Evolutionary conservation across 177 flowering plant species (phyloP).

Genomic region (Telopea speciosissima): DNA sequence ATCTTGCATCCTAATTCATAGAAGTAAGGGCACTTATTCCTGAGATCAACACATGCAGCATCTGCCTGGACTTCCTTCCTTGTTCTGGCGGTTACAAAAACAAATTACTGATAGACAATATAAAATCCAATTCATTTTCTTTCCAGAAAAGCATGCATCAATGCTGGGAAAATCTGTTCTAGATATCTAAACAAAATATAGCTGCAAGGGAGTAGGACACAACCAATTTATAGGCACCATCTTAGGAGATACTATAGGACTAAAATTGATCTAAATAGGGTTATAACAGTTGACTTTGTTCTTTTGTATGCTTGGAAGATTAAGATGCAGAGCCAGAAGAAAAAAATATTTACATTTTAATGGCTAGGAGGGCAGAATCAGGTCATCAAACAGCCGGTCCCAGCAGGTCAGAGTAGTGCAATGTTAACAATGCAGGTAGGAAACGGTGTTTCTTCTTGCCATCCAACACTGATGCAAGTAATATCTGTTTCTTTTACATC

Average conservation of each 20-base stretch:
- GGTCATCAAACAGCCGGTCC: background rate
- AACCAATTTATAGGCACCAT: background rate
- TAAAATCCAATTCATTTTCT: background rate
- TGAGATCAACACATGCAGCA: constrained; percentile 80
- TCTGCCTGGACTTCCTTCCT: constrained; percentile 93
- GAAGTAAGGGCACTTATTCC: constrained; percentile 65
- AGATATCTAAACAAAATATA: background rate
- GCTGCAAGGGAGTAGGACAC: background rate
- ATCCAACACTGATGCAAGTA: background rate
- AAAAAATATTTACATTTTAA: background rate
- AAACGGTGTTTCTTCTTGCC: background rate
- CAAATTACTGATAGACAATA: background rate
- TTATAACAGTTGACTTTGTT: too few relatives aligned
- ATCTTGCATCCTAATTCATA: constrained; percentile 92
- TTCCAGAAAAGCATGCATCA: background rate
- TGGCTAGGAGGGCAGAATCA: background rate
- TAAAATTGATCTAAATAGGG: background rate
- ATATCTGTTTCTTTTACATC: background rate
- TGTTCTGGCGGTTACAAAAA: constrained; percentile 42
- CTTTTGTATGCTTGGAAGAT: background rate
- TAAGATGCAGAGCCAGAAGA: background rate
- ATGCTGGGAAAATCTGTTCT: background rate
- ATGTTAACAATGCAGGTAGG: too few relatives aligned
- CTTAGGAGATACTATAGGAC: background rate
- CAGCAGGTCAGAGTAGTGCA: background rate